Base-by-base conservation (phyloP, 2,329 filamentous ascomycete species). In the Stemphylium lycopersici region DNA sequence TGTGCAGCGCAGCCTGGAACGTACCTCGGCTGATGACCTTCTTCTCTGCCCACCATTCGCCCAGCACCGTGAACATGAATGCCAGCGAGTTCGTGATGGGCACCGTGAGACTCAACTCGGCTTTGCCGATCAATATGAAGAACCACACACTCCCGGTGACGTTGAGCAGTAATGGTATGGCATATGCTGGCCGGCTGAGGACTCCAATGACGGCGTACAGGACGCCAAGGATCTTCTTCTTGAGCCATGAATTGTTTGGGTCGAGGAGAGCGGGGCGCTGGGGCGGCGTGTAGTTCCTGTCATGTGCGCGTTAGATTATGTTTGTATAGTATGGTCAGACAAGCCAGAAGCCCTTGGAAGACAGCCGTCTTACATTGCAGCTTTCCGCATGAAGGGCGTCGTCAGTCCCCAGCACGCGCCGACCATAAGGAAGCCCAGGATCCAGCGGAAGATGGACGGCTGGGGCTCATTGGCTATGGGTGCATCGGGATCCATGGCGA, bases 121-220 rank as follows among this genome's bases (percentile, higher is more conserved):
- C 93, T 74, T 95, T 86, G 6, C 93, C 93, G 77, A 98, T 93
- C 61, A 98, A 80, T 63, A 98, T 77, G 67, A 98, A 98, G 77
- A 98, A 98, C 93, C 93, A 98, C 50, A 97, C 83, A 70, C 91
- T 96, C 26, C 93, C 93, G 2, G 93, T 96, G 48, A 98, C 78
- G 73, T 98, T 98, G 54, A 96, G 77, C 47, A 96, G 77, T 64
- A 98, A 77, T 16, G 93, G 93, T 22, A 96, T 78, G 5, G 91
- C 90, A 76, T 98, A 98, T 15, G 85, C 84, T 32, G 93, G 93
- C 64, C 92, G 92, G 54, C 84, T 81, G 47, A 98, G 77, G 54
- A 97, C 79, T 70, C 96, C 93, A 11, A 87, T 69, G 1, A 93
- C 90, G 3, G 87, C 88, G 71, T 91, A 95, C 68, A 89, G 84